Evolutionary conservation across 306 rosid genomes (phyloP).

Genomic region (Erythrophleum fordii): DNA sequence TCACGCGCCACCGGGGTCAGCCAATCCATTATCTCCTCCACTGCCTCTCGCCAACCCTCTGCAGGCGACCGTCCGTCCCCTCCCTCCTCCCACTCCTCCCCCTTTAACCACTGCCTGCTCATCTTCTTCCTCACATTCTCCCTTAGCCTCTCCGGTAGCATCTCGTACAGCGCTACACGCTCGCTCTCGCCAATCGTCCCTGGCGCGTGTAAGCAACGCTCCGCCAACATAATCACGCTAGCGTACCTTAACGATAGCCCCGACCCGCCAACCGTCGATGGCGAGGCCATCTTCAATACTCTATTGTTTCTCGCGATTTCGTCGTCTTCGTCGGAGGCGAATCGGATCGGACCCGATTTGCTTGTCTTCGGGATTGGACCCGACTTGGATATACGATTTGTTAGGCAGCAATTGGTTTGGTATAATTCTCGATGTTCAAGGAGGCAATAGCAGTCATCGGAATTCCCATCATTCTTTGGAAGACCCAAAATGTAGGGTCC

Average conservation of each 20-base stretch:
- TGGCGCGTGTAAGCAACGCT: conserved; percentile 55
- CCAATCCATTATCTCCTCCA: conserved; percentile 68
- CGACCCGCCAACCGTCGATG: conserved; percentile 62
- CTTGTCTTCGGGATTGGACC: conserved; percentile 29
- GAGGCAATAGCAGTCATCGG: conserved; percentile 36
- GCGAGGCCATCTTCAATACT: conserved; percentile 45
- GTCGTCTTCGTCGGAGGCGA: background rate
- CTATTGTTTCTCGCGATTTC: conserved; percentile 25
- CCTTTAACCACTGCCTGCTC: conserved; percentile 32
- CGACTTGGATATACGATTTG: background rate
- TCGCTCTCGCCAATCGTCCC: conserved; percentile 45
- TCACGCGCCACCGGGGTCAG: conserved; percentile 66
- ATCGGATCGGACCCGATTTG: conserved; percentile 9
- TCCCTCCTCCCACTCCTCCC: conserved; percentile 34
- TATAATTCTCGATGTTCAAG: conserved; percentile 41
- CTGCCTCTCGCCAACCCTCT: conserved; percentile 45
- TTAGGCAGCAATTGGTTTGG: background rate
- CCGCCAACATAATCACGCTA: conserved; percentile 54
- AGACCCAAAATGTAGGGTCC: conserved; percentile 38
- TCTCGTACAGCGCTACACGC: conserved; percentile 58
- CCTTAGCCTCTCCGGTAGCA: conserved; percentile 62
- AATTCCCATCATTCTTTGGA: background rate
- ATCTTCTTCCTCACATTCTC: conserved; percentile 46
- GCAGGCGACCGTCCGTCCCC: conserved; percentile 31
- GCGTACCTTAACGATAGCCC: conserved; percentile 70